These are phyloP conservation scores for Zygoascus biomembranicola DNA, from an alignment of 805 yeast species.

Conservation along the genomic window DNA sequence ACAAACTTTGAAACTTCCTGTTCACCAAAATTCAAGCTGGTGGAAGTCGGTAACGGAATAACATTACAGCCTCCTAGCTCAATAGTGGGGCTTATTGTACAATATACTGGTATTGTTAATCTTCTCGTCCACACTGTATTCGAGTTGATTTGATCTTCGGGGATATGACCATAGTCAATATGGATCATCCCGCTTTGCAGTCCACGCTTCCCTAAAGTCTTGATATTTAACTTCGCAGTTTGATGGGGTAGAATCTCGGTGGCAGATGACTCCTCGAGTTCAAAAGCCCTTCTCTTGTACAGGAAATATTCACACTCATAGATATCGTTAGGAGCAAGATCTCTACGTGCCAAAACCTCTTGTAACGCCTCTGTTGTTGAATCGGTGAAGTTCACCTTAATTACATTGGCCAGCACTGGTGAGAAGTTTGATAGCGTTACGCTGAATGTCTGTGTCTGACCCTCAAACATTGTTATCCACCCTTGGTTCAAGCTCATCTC, in stretches of 20 bases:
- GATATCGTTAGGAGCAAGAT: constrained; percentile 50
- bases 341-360: constrained; percentile 39
- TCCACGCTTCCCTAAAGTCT: constrained; percentile 64
- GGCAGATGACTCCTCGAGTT: constrained; percentile 20
- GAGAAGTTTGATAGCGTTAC: constrained; percentile 53
- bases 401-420: constrained; percentile 42
- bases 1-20: constrained; percentile 9
- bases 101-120: constrained; percentile 57
- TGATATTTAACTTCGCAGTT: constrained; percentile 44
- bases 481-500: constrained; percentile 49
- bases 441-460: constrained; percentile 49
- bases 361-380: constrained; percentile 61
- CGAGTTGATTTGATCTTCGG: constrained; percentile 10
- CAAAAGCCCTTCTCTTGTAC: constrained; percentile 48
- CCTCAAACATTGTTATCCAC: constrained; percentile 72
- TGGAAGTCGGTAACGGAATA: constrained; percentile 30
- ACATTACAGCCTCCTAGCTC: constrained; percentile 73
- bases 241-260: constrained; percentile 26
- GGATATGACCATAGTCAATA: constrained; percentile 50
- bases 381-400: constrained; percentile 61
- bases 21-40: constrained; percentile 8
- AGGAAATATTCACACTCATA: constrained; percentile 70
- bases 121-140: constrained; percentile 40
- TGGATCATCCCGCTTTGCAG: constrained; percentile 56
- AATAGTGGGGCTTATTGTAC: constrained; percentile 64